Evolutionary conservation across 2,329 filamentous ascomycete species (phyloP), one percentile per base, ranked within the genome.

Genomic region (Aspergillus caelatus): DNA sequence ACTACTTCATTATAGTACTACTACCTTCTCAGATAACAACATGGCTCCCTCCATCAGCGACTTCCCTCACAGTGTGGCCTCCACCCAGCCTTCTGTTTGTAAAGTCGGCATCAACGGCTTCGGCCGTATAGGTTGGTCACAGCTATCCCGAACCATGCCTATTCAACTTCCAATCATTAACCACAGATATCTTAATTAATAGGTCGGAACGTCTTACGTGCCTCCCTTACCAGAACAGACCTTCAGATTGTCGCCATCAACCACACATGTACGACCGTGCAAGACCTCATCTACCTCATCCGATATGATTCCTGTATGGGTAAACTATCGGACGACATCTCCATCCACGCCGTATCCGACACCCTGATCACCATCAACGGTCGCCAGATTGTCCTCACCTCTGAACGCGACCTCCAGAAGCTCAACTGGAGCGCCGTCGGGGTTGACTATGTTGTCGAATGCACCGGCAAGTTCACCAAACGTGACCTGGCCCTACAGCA

Each of bases 101-200:
- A 89, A 93, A 88, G 91, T 94, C 79, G 92, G 92, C 80, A 96
- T 95, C 89, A 96, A 96, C 88, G 93, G 93, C 80, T 97, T 97
- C 86, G 93, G 93, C 84, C 92, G 93, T 82, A 97, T 97, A 82
- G 93, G 72, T 74, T 53, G 14, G 64, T 62, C 32, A 50, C 28
- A 12, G 1, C 16, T 7, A 52, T 16, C 54, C 11, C 1, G 45
- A 4, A 45, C 23, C 23, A 36, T 3, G 21, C 19, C 4, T 10
- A 26, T 2, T 4, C 3, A 16, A 32, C 16, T 7, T n/a, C 1
- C 28, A 52, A 1, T 8, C 7, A 21, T 52, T 52, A 32, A 52
- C 48, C 28, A 21, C 9, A 9, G 26, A 26, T 26, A 11, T n/a
- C 48, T n/a, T n/a, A 12, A 32, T 19, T 10, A n/a, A 21, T 11